A percentile compares a stretch with the other conserved stretches of the same genome.
Evolutionary conservation across 2,329 filamentous ascomycete genomes (phyloP).

Genomic region (Scedosporium aurantiacum): DNA sequence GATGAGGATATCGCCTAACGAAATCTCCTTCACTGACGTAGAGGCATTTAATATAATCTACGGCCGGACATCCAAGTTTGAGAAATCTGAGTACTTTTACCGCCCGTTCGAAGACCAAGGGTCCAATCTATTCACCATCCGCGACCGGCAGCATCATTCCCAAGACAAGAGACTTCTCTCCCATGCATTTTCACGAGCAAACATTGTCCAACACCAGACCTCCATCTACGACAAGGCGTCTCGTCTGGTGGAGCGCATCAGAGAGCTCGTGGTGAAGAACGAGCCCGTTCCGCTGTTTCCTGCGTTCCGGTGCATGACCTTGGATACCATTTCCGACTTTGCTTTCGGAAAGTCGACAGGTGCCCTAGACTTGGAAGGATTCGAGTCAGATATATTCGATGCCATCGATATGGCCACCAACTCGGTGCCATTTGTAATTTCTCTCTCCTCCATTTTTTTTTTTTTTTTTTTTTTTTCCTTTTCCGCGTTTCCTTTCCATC

Average conservation of each 20-base stretch:
- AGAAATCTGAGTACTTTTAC: slow-evolving; percentile 7
- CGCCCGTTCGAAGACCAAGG: slow-evolving; percentile 3
- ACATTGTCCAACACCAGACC: not conserved
- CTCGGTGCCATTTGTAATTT: not conserved
- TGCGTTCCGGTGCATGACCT: not conserved
- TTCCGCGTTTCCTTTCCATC: too few species aligned
- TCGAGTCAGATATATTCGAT: not conserved
- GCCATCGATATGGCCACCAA: not conserved
- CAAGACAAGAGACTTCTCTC: slow-evolving; percentile 3
- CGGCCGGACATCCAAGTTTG: slow-evolving; percentile 4
- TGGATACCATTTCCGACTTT: slow-evolving; percentile 1
- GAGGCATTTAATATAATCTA: slow-evolving; percentile 1
- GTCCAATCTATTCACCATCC: slow-evolving; percentile 7
- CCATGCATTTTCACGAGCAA: not conserved
- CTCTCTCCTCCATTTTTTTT: too few species aligned
- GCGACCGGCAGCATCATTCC: slow-evolving; percentile 2
- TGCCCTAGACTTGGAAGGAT: not conserved
- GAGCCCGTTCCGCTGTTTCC: not conserved
- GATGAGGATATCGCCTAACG: slow-evolving; percentile 5
- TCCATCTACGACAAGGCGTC: slow-evolving; percentile 1
- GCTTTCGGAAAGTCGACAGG: not conserved
- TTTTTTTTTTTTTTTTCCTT: too few species aligned
- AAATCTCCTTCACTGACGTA: slow-evolving; percentile 2
- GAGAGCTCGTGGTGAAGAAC: not conserved
- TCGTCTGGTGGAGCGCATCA: not conserved